Evolutionary conservation across 2,329 filamentous ascomycete species (phyloP).

Genomic region (Penicillium sp.): DNA sequence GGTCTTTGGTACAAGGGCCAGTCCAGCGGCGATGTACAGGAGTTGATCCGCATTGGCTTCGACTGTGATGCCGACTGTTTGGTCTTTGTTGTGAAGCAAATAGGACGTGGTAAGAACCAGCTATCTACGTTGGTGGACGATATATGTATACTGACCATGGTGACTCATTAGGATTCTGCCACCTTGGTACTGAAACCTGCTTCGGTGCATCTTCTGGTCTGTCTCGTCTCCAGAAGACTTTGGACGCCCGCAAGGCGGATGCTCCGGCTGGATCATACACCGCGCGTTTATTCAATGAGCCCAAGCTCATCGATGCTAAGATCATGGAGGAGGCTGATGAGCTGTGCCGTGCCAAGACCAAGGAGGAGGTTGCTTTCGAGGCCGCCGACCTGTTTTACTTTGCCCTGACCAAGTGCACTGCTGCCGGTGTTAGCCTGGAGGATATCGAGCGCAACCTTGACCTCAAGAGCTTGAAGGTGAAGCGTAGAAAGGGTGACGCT

Average conservation of each 20-base stretch:
- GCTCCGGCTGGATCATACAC: slow-evolving; percentile 92
- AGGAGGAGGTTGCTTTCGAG: slow-evolving; percentile 86
- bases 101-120: slow-evolving; percentile 60
- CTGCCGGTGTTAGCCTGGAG: slow-evolving; percentile 77
- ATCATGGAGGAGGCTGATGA: slow-evolving; percentile 99
- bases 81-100: slow-evolving; percentile 84
- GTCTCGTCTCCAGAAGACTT: slow-evolving; percentile 79
- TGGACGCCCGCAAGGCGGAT: slow-evolving; percentile 74
- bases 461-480: slow-evolving; percentile 92
- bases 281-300: slow-evolving; percentile 84
- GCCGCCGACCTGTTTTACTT: slow-evolving; percentile 96
- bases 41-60: slow-evolving; percentile 76
- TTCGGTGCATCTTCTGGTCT: slow-evolving; percentile 84
- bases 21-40: slow-evolving; percentile 88
- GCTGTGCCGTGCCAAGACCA: slow-evolving; percentile 78
- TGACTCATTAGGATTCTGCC: slow-evolving; percentile 68
- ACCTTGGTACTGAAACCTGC: slow-evolving; percentile 86
- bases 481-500: slow-evolving; percentile 86
- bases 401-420: slow-evolving; percentile 82
- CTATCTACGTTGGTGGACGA: not conserved
- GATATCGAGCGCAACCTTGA: slow-evolving; percentile 93
- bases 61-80: slow-evolving; percentile 95
- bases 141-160: slow-evolving; percentile 14
- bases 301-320: slow-evolving; percentile 85
- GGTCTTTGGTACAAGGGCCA: slow-evolving; percentile 97